phyloP scores from a whole-genome alignment of 202 grass and related monocot species.

The Schoenoplectus triqueter region DNA sequence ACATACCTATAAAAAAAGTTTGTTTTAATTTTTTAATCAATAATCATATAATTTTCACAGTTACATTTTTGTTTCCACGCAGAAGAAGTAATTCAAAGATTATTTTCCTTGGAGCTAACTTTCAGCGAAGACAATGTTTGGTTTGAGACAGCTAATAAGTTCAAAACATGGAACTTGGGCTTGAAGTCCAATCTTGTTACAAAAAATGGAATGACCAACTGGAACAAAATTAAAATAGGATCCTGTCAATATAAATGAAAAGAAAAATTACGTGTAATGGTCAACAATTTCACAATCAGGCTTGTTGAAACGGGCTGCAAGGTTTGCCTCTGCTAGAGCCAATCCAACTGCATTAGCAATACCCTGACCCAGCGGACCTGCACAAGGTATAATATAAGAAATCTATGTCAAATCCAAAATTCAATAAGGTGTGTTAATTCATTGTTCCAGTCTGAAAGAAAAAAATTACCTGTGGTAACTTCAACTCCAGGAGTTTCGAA shows the following conservation, averaged over 20 bases:
- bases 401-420: background rate
- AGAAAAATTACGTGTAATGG: slow-evolving; percentile 77
- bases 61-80: slow-evolving; percentile 17
- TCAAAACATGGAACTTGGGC: background rate
- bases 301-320: slow-evolving; percentile 87
- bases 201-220: background rate
- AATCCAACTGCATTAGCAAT: slow-evolving; percentile 75
- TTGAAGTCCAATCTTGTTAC: background rate
- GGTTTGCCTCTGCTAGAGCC: slow-evolving; percentile 72
- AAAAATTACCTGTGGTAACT: slow-evolving; percentile 73
- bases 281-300: slow-evolving; percentile 73
- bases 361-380: slow-evolving; percentile 91
- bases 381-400: slow-evolving; percentile 34
- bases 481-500: slow-evolving; percentile 88
- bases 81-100: background rate
- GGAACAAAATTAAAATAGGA: background rate
- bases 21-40: background rate
- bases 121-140: too few relatives aligned
- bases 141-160: background rate
- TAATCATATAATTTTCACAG: background rate
- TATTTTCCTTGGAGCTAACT: too few relatives aligned
- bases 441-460: slow-evolving; percentile 2
- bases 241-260: background rate
- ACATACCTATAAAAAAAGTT: slow-evolving; percentile 44
- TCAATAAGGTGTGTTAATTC: slow-evolving; percentile 13